Base-by-base conservation (phyloP, 441 rosid genomes). In the Erodium moschatum region DNA sequence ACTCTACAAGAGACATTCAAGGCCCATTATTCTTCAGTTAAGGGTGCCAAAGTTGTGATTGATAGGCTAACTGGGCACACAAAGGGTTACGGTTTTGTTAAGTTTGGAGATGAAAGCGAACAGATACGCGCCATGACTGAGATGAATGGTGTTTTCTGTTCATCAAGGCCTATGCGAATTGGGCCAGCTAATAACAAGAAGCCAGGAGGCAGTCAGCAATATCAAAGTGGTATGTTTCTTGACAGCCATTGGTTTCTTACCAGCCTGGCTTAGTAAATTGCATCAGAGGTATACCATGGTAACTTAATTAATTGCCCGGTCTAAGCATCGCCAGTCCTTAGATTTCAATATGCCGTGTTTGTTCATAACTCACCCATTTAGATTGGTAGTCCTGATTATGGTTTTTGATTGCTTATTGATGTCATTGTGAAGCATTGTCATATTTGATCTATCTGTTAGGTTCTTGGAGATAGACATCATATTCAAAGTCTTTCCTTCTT, bases 1-100 rank as follows among this genome's bases (percentile, higher is more conserved):
- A 71, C 75, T 60, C 86, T 92, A 15, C 89, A 83, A 71, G 97
- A 92, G 68, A 87, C 94, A 6, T 92, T 92, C 72, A 86, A 80
- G 75, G 72, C 44, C 15, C 74, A 81, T 7, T 90, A 92, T 69
- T 15, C 82, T 0, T 85, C 98, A 33, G 86, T 90, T 64, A 92
- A 87, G 78, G 94, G 97, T 33, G 97, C 97, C 20, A 92, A 89
- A 79, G 91, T 90, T 74, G 98, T 92, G 38, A 86, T 84, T 21
- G 98, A 92, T 79, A 87, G 96, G 85, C 70, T 75, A 19, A 90
- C 96, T 16, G 98, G 96, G 67, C 88, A 89, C 19, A 84, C 98
- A 29, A 93, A 93, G 81, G 98, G 97, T 0, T 93, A 91, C 78
- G 98, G 97, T 38, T 93, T 93, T 86, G 95, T 93, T 52, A 89